Evolutionary conservation across 1,139 yeast genomes (phyloP).

Genomic region (Chernovozyma sophiae-reginae): DNA sequence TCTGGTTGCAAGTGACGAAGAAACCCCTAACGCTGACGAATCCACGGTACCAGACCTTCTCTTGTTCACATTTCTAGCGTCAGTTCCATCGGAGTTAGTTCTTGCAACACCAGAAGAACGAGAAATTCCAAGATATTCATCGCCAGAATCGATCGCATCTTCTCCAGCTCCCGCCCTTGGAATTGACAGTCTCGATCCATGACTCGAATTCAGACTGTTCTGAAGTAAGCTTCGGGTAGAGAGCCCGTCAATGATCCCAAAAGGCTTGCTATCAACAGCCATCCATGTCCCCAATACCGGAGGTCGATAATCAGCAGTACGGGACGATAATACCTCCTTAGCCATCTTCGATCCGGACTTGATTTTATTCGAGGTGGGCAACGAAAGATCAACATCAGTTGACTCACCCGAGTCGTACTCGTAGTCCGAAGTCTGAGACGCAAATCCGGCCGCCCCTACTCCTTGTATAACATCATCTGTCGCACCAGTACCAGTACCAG

Average conservation of each 20-base stretch:
- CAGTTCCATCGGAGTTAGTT: background rate
- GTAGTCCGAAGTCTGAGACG: slow-evolving; percentile 13
- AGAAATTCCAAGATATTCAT: background rate
- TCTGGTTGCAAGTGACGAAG: background rate
- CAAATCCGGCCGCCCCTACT: background rate
- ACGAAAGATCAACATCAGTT: slow-evolving; percentile 85
- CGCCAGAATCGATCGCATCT: background rate
- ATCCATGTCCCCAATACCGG: slow-evolving; percentile 94
- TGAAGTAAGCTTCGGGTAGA: slow-evolving; percentile 67
- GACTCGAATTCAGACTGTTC: background rate
- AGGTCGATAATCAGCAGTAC: slow-evolving; percentile 80
- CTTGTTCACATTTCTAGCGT: background rate
- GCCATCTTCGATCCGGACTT: slow-evolving; percentile 70
- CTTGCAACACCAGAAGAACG: background rate
- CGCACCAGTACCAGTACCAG: slow-evolving; percentile 4
- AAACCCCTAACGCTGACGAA: background rate
- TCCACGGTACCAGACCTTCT: background rate
- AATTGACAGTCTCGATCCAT: too few relatives aligned
- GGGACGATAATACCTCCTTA: slow-evolving; percentile 83
- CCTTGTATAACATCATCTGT: background rate
- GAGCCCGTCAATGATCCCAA: slow-evolving; percentile 90
- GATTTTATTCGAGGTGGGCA: slow-evolving; percentile 56
- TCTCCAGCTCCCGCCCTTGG: background rate
- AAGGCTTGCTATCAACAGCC: slow-evolving; percentile 73
- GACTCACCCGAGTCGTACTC: slow-evolving; percentile 67